These are phyloP conservation scores for Balamuthia mandrillaris DNA, from an alignment of 208 protist genomes.

Conservation along the genomic window DNA sequence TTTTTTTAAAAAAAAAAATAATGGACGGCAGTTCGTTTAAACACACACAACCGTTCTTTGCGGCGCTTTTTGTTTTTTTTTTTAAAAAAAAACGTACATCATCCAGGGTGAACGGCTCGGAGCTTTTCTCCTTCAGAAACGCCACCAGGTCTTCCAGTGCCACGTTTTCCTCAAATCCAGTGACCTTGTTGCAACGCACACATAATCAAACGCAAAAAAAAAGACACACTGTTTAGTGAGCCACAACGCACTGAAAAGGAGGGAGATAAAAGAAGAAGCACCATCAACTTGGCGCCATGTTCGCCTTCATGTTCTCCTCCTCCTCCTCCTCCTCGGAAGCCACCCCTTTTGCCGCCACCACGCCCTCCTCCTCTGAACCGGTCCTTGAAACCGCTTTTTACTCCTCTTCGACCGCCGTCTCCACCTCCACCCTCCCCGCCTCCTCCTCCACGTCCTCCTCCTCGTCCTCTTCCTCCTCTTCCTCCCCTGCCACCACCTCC, in stretches of 20 bases:
- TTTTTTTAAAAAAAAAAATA: neutral
- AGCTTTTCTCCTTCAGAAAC: conserved; percentile 1
- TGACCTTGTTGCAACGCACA: neutral
- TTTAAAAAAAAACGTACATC: neutral
- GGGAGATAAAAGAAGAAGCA: neutral
- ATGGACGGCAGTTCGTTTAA: neutral
- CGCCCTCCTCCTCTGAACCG: neutral
- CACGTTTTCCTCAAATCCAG: neutral
- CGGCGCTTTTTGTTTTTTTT: neutral
- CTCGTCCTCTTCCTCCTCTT: neutral
- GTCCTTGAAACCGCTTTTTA: too few species aligned
- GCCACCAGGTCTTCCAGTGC: conserved; percentile 18
- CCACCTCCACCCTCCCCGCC: neutral
- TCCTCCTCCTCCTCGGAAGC: neutral
- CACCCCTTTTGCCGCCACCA: neutral
- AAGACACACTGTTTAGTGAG: neutral
- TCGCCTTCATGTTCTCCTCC: neutral
- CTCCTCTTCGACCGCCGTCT: too few species aligned
- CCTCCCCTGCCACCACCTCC: neutral
- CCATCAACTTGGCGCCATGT: conserved; percentile 38
- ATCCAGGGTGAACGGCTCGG: conserved; percentile 9
- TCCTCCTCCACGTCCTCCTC: neutral
- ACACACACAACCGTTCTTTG: neutral
- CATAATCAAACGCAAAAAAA: neutral
- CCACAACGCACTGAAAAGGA: neutral